Evolutionary conservation across 768 basidiomycete genomes (phyloP), one percentile per base, ranked within the genome.

Genomic region (Suillus placidus): DNA sequence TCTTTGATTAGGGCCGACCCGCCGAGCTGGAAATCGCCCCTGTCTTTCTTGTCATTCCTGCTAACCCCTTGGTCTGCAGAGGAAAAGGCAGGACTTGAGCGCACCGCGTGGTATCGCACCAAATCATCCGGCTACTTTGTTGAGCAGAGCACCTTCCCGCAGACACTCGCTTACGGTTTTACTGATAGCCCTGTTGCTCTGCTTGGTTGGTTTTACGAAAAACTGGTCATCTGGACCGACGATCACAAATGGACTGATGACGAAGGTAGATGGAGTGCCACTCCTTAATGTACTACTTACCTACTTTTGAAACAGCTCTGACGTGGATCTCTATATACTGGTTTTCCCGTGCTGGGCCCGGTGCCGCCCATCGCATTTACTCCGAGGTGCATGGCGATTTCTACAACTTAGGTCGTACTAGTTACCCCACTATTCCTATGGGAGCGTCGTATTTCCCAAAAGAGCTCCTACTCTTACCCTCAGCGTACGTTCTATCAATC

Each of bases 401-500:
- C 9, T 12, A 52, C 5, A 3, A 49, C 16, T 5, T 37, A 45
- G 38, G 35, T 14, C 63, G 38, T 35, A 30, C 51, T 4, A 52
- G 30, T 1, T 30, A 57, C 54, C 42, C 63, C 4, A 40, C 63
- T 16, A 43, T 63, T 43, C 63, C 64, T 93, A 94, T 76, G 92
- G 93, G 4, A 84, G 91, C 5, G 91, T 92, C 73, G 78, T 94
- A 68, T 65, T 85, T 71, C 71, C 71, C 32, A 91, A 93, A 72
- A 90, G 93, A 34, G 83, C 83, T n/a, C 83, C 78, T 63, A 92
- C 93, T 71, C 93, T 92, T 77, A 80, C 80, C 64, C 4, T 12
- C 26, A 42, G 47, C 34, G 60, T 65, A 38, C 16, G 64, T 63
- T 61, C 62, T 18, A 12, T 32, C 4, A 4, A 12, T 34, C 1